These are phyloP conservation scores for Cyclanthera cordifolia DNA, from an alignment of 306 rosid species.

Conservation along the genomic window DNA sequence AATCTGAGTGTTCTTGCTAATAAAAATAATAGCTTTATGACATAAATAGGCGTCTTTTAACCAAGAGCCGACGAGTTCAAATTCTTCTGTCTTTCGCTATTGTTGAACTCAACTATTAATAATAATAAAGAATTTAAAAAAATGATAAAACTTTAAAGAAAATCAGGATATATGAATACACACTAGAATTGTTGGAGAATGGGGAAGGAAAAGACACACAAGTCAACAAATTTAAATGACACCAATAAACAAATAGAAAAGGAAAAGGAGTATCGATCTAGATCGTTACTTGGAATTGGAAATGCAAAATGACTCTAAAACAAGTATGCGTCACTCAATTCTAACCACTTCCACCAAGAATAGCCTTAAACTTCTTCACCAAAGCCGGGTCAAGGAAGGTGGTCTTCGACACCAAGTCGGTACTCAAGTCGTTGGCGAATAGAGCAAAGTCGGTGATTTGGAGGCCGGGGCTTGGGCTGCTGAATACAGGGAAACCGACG, in stretches of 20 bases:
- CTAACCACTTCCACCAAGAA: constrained; percentile 65
- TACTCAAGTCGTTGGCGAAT: constrained; percentile 46
- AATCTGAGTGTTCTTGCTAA: not conserved
- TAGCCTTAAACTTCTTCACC: constrained; percentile 63
- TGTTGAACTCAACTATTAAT: too few species aligned
- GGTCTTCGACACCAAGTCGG: constrained; percentile 31
- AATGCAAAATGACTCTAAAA: not conserved
- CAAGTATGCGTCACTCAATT: not conserved
- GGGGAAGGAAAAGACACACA: not conserved
- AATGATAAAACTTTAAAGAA: not conserved
- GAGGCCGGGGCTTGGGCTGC: constrained; percentile 72
- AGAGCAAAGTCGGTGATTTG: constrained; percentile 68
- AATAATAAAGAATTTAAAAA: too few species aligned
- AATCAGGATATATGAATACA: not conserved
- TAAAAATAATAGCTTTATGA: too few species aligned
- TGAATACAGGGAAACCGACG: constrained; percentile 32
- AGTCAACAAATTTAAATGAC: not conserved
- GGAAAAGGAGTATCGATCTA: not conserved
- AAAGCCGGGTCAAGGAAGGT: constrained; percentile 60
- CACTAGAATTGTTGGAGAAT: not conserved
- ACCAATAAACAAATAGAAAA: not conserved
- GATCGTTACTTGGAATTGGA: constrained; percentile 4
- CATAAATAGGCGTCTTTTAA: too few species aligned
- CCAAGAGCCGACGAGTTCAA: too few species aligned
- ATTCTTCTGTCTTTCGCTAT: too few species aligned